Evolutionary conservation across 73 alveolate species (phyloP).

Genomic region (Stentor coeruleus): DNA sequence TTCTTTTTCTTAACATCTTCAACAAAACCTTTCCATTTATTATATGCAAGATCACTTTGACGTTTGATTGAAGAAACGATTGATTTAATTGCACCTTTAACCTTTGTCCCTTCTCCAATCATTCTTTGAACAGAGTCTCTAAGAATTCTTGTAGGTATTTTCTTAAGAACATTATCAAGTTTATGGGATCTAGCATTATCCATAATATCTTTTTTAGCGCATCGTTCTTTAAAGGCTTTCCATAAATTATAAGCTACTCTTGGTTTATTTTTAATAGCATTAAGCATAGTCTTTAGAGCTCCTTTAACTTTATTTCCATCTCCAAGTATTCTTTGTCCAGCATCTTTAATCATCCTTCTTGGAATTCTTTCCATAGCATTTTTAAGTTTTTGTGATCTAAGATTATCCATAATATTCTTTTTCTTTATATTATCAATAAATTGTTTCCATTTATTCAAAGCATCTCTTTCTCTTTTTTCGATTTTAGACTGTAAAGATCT

Average conservation of each 20-base stretch:
- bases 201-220: background rate
- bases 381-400: background rate
- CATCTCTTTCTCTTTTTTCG: constrained; percentile 9
- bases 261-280: background rate
- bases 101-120: background rate
- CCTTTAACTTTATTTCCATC: background rate
- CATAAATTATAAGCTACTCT: background rate
- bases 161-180: background rate
- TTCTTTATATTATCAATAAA: background rate
- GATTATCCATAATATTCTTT: background rate
- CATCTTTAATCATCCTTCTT: background rate
- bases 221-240: background rate
- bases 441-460: constrained; percentile 11
- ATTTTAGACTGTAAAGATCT: background rate
- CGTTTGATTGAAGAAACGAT: background rate
- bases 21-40: background rate
- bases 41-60: background rate
- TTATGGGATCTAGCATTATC: background rate
- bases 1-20: constrained; percentile 11
- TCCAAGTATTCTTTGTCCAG: background rate
- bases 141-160: background rate
- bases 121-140: constrained; percentile 1
- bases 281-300: background rate
- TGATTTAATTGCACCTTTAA: background rate
- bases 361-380: background rate